phyloP scores from a whole-genome alignment of 768 basidiomycete genomes.

The Russula olivacea region DNA sequence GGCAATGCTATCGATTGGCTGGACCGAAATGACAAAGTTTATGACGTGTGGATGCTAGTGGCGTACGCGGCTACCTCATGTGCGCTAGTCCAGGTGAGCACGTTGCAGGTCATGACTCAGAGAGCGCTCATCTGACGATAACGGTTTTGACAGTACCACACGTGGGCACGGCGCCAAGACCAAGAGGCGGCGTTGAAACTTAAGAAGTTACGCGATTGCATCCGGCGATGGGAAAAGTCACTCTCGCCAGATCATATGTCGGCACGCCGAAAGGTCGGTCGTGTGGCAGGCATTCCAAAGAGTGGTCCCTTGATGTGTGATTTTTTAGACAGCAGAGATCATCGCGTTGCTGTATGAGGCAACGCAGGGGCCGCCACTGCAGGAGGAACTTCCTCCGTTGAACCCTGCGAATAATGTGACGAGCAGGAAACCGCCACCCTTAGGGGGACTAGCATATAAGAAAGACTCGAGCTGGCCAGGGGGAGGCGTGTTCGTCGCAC shows the following conservation, averaged over 20 bases:
- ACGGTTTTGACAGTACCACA: conserved; percentile 65
- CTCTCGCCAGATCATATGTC: conserved; percentile 94
- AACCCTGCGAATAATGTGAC: conserved; percentile 77
- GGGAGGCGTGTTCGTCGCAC: conserved; percentile 79
- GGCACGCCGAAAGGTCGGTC: conserved; percentile 75
- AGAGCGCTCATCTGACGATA: background rate
- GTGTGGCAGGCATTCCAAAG: conserved; percentile 28
- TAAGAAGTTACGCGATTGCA: conserved; percentile 75
- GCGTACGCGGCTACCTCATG: conserved; percentile 85
- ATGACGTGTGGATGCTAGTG: conserved; percentile 83
- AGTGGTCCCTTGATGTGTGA: conserved; percentile 10
- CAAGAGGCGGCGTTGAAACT: conserved; percentile 66
- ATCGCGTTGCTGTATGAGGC: conserved; percentile 89
- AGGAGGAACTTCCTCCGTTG: conserved; percentile 49
- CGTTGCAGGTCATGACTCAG: background rate
- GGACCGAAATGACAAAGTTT: conserved; percentile 67
- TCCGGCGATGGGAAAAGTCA: conserved; percentile 80
- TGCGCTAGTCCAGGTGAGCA: conserved; percentile 79
- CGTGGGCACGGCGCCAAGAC: conserved; percentile 82
- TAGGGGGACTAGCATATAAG: conserved; percentile 58
- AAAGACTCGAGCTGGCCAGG: conserved; percentile 78
- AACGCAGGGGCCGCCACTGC: conserved; percentile 66
- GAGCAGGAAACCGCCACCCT: conserved; percentile 45
- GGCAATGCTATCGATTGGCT: conserved; percentile 88
- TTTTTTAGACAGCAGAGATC: conserved; percentile 77